Conservation (phyloP, 306 rosid genomes). For the Inga oerstediana region DNA sequence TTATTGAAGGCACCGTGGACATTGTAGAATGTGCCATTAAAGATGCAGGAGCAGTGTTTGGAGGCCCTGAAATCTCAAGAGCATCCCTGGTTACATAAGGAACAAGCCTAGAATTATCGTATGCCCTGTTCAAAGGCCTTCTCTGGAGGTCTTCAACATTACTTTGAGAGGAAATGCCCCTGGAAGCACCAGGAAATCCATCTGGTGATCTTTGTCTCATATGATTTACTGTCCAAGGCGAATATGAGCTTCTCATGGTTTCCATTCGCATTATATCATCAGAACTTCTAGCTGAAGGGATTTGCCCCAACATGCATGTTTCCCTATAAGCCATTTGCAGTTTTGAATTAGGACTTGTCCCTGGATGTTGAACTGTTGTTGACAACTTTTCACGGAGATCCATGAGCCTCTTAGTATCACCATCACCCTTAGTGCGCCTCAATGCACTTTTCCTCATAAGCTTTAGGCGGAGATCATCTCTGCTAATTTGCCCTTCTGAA, state of each 20-base stretch:
- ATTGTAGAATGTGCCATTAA: constrained; percentile 51
- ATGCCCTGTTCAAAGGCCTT: constrained; percentile 62
- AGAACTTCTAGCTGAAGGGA: constrained; percentile 62
- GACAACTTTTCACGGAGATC: constrained; percentile 92
- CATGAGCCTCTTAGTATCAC: constrained; percentile 47
- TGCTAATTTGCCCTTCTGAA: constrained; percentile 54
- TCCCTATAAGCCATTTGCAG: constrained; percentile 53
- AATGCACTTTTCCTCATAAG: constrained; percentile 71
- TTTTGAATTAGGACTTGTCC: constrained; percentile 40
- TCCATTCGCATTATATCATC: constrained; percentile 68
- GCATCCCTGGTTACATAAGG: constrained; percentile 60
- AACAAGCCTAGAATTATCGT: constrained; percentile 58
- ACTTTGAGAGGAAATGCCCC: constrained; percentile 50
- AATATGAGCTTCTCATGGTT: constrained; percentile 67
- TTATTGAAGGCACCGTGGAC: constrained; percentile 61
- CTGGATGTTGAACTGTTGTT: constrained; percentile 48
- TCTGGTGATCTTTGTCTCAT: constrained; percentile 61
- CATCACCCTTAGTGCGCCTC: constrained; percentile 50
- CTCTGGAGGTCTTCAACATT: constrained; percentile 56
- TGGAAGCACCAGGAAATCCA: constrained; percentile 43
- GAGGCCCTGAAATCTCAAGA: constrained; percentile 62
- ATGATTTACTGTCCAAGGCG: constrained; percentile 80
- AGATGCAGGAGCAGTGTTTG: constrained; percentile 45
- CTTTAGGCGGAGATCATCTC: constrained; percentile 85
- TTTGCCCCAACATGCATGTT: constrained; percentile 42